phyloP scores from a whole-genome alignment of 1,139 yeast species.

The Diutina neorugosa region DNA sequence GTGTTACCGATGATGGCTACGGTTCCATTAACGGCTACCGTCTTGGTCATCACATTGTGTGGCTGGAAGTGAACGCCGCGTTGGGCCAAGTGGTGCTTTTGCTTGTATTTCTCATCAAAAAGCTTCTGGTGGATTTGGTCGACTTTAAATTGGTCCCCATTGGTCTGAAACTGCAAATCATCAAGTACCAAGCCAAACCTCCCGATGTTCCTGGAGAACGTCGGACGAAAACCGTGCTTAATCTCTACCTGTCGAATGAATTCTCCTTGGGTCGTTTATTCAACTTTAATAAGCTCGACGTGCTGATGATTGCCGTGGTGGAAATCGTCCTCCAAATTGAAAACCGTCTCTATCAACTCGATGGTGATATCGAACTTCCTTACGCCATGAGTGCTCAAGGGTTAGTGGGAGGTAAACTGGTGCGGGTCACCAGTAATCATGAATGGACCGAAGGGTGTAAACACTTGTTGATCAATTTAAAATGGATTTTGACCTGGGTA shows the following conservation, averaged over 20 bases:
- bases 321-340: slow-evolving; percentile 53
- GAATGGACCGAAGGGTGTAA: slow-evolving; percentile 92
- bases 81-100: slow-evolving; percentile 74
- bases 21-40: slow-evolving; percentile 84
- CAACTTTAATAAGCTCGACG: slow-evolving; percentile 59
- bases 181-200: slow-evolving; percentile 24
- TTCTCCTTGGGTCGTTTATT: slow-evolving; percentile 58
- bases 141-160: slow-evolving; percentile 64
- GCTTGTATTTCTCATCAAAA: slow-evolving; percentile 49
- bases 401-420: slow-evolving; percentile 66
- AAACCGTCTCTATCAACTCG: slow-evolving; percentile 30
- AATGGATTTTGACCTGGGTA: slow-evolving; percentile 36
- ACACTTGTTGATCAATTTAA: slow-evolving; percentile 58
- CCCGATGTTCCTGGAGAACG: slow-evolving; percentile 4
- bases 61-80: slow-evolving; percentile 91
- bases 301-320: slow-evolving; percentile 65
- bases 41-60: slow-evolving; percentile 63
- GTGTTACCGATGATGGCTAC: slow-evolving; percentile 52
- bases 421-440: slow-evolving; percentile 58
- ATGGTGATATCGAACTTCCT: slow-evolving; percentile 58
- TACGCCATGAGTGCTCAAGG: slow-evolving; percentile 43
- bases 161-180: slow-evolving; percentile 77
- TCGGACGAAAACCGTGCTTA: slow-evolving; percentile 16
- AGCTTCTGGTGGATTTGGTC: slow-evolving; percentile 41
- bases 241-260: slow-evolving; percentile 54